Evolutionary conservation across 2,329 filamentous ascomycete genomes (phyloP), one percentile per base, ranked within the genome.

Genomic region (Cordyceps sp.): DNA sequence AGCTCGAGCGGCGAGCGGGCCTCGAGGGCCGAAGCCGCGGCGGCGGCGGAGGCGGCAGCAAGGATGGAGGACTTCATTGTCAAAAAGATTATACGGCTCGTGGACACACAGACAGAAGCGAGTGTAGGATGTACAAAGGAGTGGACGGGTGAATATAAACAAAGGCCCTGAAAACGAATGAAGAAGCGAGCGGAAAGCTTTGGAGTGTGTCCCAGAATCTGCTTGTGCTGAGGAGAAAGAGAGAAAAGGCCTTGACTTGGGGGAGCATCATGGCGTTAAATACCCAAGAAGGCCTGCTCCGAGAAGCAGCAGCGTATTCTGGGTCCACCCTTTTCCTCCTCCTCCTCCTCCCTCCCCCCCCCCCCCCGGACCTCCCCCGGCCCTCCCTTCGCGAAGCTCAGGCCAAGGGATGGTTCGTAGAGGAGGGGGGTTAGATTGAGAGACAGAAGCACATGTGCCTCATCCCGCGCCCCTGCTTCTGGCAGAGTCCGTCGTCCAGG

Each of bases 11-110:
- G 39, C 21, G 38, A 34, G 28, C 38, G 38, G 29, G 31, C 38
- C 30, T 37, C 33, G 34, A 38, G 36, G 29, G 36, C 36, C 30
- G 33, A 32, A n/a, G 27, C 38, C 32, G 35, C 33, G 21, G 33
- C 37, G 16, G 36, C 42, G 21, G 33, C 28, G 16, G 40, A 30
- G 15, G 36, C 38, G 24, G 38, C 40, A 31, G 39, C 42, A 33
- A 44, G 16, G 31, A 41, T 29, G 26, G 39, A 39, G 17, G 42
- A 45, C 40, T 42, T 45, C 44, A 47, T 47, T 24, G 32, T 42
- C 38, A 27, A 7, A 7, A n/a, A 13, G 10, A n/a, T 17, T 31
- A 10, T n/a, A 27, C 26, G 21, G 13, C 26, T 31, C 20, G 32
- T 22, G 31, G 31, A 31, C n/a, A 21, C 8, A 18, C 26, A 27